These are phyloP conservation scores for Aureobasidium zeae DNA, from an alignment of 2,329 filamentous ascomycete species.

Conservation along the genomic window DNA sequence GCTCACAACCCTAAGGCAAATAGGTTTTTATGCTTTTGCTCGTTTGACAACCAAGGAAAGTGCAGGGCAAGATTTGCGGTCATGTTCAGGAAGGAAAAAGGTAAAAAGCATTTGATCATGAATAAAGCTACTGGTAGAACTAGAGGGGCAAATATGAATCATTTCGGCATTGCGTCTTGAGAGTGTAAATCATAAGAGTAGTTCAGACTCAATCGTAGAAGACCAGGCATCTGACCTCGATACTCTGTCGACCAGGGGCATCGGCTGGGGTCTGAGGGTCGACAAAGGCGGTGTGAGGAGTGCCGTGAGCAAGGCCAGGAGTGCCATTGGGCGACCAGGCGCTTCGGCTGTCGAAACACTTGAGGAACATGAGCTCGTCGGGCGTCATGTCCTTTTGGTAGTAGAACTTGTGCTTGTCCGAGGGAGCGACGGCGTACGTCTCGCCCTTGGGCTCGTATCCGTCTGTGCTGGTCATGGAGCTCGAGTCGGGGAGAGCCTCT, in stretches of 20 bases:
- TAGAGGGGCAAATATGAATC: no score
- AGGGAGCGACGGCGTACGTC: conserved; percentile 52
- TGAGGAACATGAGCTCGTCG: conserved; percentile 45
- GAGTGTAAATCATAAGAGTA: no score
- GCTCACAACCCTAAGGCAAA: no score
- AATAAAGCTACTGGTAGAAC: no score
- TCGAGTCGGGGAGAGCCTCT: conserved; percentile 45
- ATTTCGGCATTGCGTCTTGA: no score
- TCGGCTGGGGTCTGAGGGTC: conserved; percentile 63
- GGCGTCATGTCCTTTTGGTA: conserved; percentile 60
- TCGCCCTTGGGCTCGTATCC: conserved; percentile 57
- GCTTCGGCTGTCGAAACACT: conserved; percentile 40
- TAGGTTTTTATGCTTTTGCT: no score
- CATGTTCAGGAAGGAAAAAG: no score
- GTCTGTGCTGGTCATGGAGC: conserved; percentile 39
- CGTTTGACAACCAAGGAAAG: no score
- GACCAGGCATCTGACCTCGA: conserved; percentile 51
- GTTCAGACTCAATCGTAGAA: conserved; percentile 44
- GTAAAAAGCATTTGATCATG: no score
- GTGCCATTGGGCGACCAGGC: conserved; percentile 33
- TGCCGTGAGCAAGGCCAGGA: conserved; percentile 34
- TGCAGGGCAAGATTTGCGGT: no score
- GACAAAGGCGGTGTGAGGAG: conserved; percentile 68
- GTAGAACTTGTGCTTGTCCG: conserved; percentile 51
- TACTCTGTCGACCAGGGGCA: conserved; percentile 61